Evolutionary conservation across 75 land plant genomes (phyloP), one percentile per base, ranked within the genome.

Genomic region (Larix kaempferi): DNA sequence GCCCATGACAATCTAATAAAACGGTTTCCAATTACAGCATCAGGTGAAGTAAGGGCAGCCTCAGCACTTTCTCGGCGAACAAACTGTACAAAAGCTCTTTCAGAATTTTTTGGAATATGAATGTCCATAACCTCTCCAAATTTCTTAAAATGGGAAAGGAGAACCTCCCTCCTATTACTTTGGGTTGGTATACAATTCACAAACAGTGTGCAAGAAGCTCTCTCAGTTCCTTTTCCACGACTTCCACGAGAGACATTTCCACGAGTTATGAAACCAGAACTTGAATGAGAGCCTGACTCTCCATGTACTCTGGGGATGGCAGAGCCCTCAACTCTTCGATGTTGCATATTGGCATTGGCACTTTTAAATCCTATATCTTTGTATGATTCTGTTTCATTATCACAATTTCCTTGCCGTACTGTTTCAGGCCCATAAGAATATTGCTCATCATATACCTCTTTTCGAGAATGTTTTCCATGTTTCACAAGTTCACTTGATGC

Each of bases 21-120:
- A 21, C 98, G 92, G 74, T 98, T 98, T 63, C 99, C 98, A 92
- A 95, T 88, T 13, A 98, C 98, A 77, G 98, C 99, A 87, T 98
- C 99, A 59, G 99, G 96, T 73, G 99, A 85, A 73, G 77, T 77
- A 22, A 95, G 82, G 61, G 99, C 98, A 73, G 94, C 83, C 63
- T 92, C 94, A 23, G 99, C 99, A 74, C 91, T 91, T 74, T 91
- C 98, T 58, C 89, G 85, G 49, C 72, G 83, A 54, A 84, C 80
- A 72, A 98, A 95, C 77, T 98, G 99, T 33, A 98, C 92, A 86
- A 98, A 97, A 80, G 99, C 98, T 78, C 84, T 83, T 77, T 88
- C 89, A 79, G 85, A 88, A 71, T 86, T 84, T 13, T 59, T 52
- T n/a, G 99, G 99, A 54, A 98, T 93, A 44, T 92, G 86, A 60